Evolutionary conservation across 1,284 basidiomycete genomes (phyloP), one percentile per base, ranked within the genome.

Genomic region (Boletus sp.): DNA sequence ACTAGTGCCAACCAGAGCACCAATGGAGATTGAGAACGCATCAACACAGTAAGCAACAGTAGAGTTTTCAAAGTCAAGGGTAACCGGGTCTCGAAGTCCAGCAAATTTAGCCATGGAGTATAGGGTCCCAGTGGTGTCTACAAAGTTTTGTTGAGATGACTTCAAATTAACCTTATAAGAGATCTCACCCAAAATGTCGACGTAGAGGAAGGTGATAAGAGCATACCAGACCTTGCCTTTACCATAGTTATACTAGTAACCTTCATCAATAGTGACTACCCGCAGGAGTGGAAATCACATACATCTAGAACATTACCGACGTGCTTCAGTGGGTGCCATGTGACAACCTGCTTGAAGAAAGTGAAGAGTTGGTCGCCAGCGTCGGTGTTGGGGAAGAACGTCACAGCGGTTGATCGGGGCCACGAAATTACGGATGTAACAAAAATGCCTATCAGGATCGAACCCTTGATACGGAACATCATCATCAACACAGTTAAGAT

Each of bases 51-150:
- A 94, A 5, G 91, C 91, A 46, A 89, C 74, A 5, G 88, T 91
- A 19, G 84, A 88, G 54, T 84, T 81, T 69, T 94, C 91, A 61
- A 94, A 94, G 68, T 94, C 91, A 51, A 90, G 73, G 14, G 91
- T 92, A 13, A 87, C 78, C 2, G 84, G 86, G 64, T 94, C 85
- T 48, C 89, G 87, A 10, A 94, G 77, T 19, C 88, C 88, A n/a
- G 91, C 90, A 56, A 93, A 92, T 62, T 88, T 90, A 43, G 91
- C 88, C 91, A 94, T 94, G 36, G 91, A 85, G 68, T 92, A 92
- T 10, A 94, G 71, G 2, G 91, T 93, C 61, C 90, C 88, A 41
- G 75, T 81, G 22, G 72, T 76, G 52, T 78, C 72, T 68, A 36
- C 37, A 26, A 34, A 5, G 8, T 10, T 30, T 43, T 8, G 26